Conservation (phyloP, 164 flowering plant species). For the Kalanchoe fedtschenkoi region DNA sequence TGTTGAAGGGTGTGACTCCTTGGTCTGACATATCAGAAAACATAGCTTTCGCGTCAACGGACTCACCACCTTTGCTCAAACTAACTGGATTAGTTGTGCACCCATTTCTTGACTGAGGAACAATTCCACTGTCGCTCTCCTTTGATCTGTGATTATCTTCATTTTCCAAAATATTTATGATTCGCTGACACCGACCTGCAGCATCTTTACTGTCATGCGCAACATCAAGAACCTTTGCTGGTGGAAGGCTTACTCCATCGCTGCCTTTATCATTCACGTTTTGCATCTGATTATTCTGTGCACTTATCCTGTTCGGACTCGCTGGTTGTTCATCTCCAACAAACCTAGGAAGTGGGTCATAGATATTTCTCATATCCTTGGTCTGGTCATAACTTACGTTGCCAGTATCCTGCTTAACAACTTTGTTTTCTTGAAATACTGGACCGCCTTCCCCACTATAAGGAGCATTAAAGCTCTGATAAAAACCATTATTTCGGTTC, state of each 20-base stretch:
- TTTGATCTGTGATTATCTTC: neutral
- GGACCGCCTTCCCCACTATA: neutral
- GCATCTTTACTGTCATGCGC: neutral
- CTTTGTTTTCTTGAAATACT: neutral
- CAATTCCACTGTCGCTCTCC: neutral
- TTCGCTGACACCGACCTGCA: neutral
- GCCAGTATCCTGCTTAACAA: neutral
- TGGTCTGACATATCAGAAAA: too few relatives aligned
- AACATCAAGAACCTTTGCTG: neutral
- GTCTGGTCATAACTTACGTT: neutral
- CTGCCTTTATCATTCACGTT: neutral
- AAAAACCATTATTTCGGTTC: neutral
- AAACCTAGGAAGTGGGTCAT: too few relatives aligned
- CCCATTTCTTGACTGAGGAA: neutral
- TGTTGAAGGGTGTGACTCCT: too few relatives aligned
- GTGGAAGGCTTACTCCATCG: neutral
- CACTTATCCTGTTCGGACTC: neutral
- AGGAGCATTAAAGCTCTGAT: neutral
- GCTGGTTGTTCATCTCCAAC: too few relatives aligned
- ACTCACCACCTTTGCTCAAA: too few relatives aligned
- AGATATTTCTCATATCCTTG: neutral
- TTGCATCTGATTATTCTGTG: neutral
- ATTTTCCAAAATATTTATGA: neutral
- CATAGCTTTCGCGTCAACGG: too few relatives aligned
- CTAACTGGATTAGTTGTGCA: too few relatives aligned